Conservation (phyloP, 164 flowering plant genomes). For the Euptelea pleiosperma region DNA sequence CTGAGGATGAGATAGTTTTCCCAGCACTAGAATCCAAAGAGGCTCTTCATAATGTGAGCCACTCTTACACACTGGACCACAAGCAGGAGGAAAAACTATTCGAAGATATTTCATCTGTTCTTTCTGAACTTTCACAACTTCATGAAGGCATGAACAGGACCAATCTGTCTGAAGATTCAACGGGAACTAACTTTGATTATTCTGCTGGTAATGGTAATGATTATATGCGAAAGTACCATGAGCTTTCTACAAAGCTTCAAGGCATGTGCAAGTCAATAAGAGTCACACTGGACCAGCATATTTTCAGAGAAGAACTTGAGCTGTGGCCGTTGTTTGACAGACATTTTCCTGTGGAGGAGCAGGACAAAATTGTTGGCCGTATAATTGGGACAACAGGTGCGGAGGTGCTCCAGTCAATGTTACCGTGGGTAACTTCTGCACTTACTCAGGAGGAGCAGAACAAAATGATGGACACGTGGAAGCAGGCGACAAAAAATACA, state of each 20-base stretch:
- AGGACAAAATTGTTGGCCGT: constrained; percentile 88
- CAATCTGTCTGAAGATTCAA: constrained; percentile 15
- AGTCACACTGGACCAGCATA: constrained; percentile 85
- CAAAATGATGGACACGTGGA: constrained; percentile 93
- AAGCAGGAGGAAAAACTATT: constrained; percentile 86
- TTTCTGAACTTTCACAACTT: constrained; percentile 61
- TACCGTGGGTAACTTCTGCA: constrained; percentile 96
- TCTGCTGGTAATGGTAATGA: constrained; percentile 20
- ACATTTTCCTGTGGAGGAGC: constrained; percentile 91
- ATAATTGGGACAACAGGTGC: constrained; percentile 97
- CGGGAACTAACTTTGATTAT: constrained; percentile 15
- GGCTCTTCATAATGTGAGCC: constrained; percentile 91
- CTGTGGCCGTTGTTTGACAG: constrained; percentile 93
- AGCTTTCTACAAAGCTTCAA: constrained; percentile 80
- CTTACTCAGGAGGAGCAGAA: constrained; percentile 92
- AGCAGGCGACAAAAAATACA: constrained; percentile 89
- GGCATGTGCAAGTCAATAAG: constrained; percentile 94
- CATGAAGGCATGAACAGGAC: constrained; percentile 39
- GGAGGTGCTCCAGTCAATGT: constrained; percentile 92
- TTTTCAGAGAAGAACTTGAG: constrained; percentile 84
- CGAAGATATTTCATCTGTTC: constrained; percentile 72
- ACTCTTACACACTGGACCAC: constrained; percentile 90
- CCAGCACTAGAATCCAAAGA: constrained; percentile 95
- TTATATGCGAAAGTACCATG: constrained; percentile 45
- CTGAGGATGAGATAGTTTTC: constrained; percentile 96